Evolutionary conservation across 176 grass and related monocot genomes (phyloP), one percentile per base, ranked within the genome.

Genomic region (Dendrocalamus sinicus): DNA sequence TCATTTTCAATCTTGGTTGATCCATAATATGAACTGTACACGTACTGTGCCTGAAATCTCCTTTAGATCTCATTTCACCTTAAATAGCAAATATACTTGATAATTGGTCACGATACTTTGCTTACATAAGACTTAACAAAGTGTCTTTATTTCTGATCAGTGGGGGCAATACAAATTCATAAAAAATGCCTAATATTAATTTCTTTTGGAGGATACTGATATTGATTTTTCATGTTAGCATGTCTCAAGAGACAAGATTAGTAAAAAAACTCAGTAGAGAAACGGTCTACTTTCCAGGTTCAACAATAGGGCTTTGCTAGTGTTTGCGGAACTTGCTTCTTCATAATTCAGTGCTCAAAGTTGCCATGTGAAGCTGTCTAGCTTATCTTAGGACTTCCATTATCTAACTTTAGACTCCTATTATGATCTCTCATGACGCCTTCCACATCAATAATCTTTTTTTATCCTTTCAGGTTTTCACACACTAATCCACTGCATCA

Each of bases 401-500:
- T 6, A 57, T 80, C 58, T 66, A 74, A 79, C 12, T 77, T 46
- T 79, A 53, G 46, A 20, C 9, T 81, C 47, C 12, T 68, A 37
- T 59, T 60, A 28, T 51, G 9, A 43, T 86, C 55, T 63, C 22
- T 89, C 12, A 16, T 67, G 57, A 60, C 2, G 1, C 17, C 22
- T 80, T 48, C n/a, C n/a, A 67, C 14, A 61, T 64, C 30, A 17
- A 4, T 51, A 59, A 37, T 80, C 12, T 22, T 75, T 70, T 45
- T 69, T 37, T 9, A 23, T 30, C 19, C 35, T 75, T 79, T 72
- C 87, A 98, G 96, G 96, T 94, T 98, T 95, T 95, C 96, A 69
- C 93, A 98, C 87, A 95, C 96, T 48, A 98, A 98, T 81, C 96
- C 93, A 0, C 75, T 98, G 28, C 96, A 98, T 74, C 96, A 98